These are phyloP conservation scores for Hypoxylon rickii DNA, from an alignment of 495 filamentous ascomycete genomes.

Conservation along the genomic window DNA sequence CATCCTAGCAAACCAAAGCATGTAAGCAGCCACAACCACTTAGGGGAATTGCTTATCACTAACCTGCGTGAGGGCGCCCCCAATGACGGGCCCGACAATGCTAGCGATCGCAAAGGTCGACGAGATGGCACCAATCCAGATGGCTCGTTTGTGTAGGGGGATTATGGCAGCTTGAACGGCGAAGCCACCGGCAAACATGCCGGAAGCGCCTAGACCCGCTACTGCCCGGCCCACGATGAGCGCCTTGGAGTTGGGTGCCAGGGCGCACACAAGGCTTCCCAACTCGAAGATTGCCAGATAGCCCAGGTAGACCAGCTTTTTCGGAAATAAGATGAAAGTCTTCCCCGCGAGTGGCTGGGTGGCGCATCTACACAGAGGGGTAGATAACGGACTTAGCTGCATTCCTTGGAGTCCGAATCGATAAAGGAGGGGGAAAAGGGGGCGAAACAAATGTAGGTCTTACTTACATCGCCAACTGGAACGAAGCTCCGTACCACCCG, in stretches of 20 bases:
- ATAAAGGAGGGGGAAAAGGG: slow-evolving; percentile 55
- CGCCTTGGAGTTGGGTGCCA: slow-evolving; percentile 50
- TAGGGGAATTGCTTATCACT: too few species aligned
- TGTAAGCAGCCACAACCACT: too few species aligned
- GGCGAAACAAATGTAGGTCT: background rate
- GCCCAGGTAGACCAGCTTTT: slow-evolving; percentile 45
- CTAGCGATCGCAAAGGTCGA: slow-evolving; percentile 38
- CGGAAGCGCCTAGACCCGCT: slow-evolving; percentile 50
- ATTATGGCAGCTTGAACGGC: slow-evolving; percentile 44
- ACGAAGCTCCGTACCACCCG: slow-evolving; percentile 62
- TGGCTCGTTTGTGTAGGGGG: slow-evolving; percentile 33
- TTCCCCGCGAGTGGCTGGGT: slow-evolving; percentile 24
- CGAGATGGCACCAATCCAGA: slow-evolving; percentile 25
- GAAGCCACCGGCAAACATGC: slow-evolving; percentile 36
- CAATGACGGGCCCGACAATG: slow-evolving; percentile 59
- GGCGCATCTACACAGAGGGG: background rate
- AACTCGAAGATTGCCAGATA: slow-evolving; percentile 49
- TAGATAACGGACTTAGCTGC: too few species aligned
- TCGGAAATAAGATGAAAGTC: slow-evolving; percentile 20
- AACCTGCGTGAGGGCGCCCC: slow-evolving; percentile 58
- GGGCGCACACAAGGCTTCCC: slow-evolving; percentile 55
- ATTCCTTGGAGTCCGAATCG: too few species aligned
- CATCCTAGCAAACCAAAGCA: too few species aligned
- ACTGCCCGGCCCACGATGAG: slow-evolving; percentile 58
- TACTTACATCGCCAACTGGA: slow-evolving; percentile 59